A percentile compares a stretch with the other conserved stretches of the same genome.
phyloP scores from a whole-genome alignment of 2,329 filamentous ascomycete species.

The Pestalotiopsis sp. region DNA sequence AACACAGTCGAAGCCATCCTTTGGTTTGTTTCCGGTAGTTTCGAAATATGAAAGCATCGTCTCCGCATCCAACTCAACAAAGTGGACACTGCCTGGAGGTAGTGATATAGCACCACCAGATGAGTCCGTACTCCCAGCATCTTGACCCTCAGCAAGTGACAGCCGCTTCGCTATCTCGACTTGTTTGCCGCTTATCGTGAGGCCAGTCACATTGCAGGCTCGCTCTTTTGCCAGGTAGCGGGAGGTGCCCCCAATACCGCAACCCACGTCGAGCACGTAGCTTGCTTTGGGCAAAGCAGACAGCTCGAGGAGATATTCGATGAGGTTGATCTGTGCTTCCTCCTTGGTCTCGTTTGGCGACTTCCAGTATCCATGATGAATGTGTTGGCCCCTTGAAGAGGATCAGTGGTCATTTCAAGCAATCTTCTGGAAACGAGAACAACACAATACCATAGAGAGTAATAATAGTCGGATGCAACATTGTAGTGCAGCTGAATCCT shows the following conservation, averaged over 20 bases:
- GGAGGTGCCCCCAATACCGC: slow-evolving; percentile 62
- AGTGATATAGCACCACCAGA: slow-evolving; percentile 10
- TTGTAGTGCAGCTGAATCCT: slow-evolving; percentile 64
- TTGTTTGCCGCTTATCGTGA: slow-evolving; percentile 62
- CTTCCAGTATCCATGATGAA: slow-evolving; percentile 64
- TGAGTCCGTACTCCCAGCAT: not conserved
- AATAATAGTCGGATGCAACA: slow-evolving; percentile 63
- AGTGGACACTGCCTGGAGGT: slow-evolving; percentile 43
- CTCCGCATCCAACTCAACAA: slow-evolving; percentile 63
- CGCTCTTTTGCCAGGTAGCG: slow-evolving; percentile 56
- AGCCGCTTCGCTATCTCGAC: slow-evolving; percentile 60
- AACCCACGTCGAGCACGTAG: slow-evolving; percentile 62
- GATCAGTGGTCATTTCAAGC: slow-evolving; percentile 8
- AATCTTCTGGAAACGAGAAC: slow-evolving; percentile 1
- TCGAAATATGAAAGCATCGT: slow-evolving; percentile 58
- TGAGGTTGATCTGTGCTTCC: slow-evolving; percentile 58
- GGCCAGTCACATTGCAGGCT: slow-evolving; percentile 57
- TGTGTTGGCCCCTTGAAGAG: slow-evolving; percentile 59
- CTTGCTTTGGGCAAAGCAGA: slow-evolving; percentile 39
- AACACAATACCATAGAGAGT: slow-evolving; percentile 55
- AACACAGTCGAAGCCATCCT: slow-evolving; percentile 51
- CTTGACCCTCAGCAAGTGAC: slow-evolving; percentile 36
- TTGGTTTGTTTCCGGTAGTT: slow-evolving; percentile 27
- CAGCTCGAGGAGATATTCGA: slow-evolving; percentile 55
- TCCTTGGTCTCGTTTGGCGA: slow-evolving; percentile 57